phyloP scores from a whole-genome alignment of 106 monocot species.

The Xerophyta viscosa region DNA sequence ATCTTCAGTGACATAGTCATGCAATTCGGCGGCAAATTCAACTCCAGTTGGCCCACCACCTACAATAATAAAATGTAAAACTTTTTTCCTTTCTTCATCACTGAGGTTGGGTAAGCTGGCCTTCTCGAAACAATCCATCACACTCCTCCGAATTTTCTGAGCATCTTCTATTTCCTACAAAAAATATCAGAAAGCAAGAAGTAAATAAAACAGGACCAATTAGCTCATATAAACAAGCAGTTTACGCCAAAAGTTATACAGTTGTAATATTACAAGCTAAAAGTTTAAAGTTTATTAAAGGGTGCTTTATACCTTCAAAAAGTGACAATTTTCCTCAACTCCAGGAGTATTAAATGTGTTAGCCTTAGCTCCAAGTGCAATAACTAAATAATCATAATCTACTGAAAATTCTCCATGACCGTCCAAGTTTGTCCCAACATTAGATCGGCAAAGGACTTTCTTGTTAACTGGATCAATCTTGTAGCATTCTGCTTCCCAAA shows the following conservation, averaged over 20 bases:
- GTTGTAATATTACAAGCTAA: too few relatives aligned
- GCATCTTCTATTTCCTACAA: slow-evolving; percentile 90
- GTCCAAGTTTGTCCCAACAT: slow-evolving; percentile 59
- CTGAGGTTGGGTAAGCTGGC: slow-evolving; percentile 59
- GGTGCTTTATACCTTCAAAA: slow-evolving; percentile 59
- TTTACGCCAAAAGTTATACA: too few relatives aligned
- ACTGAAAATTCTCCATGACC: slow-evolving; percentile 86
- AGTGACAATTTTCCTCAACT: slow-evolving; percentile 80
- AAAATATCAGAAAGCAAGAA: too few relatives aligned
- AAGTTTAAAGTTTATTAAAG: background rate
- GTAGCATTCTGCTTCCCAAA: slow-evolving; percentile 88
- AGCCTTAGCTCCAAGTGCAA: slow-evolving; percentile 71
- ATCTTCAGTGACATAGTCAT: slow-evolving; percentile 77
- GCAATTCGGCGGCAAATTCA: slow-evolving; percentile 85
- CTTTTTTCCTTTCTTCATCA: slow-evolving; percentile 66
- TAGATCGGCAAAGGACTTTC: slow-evolving; percentile 52
- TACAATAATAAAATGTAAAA: slow-evolving; percentile 74
- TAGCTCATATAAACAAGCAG: too few relatives aligned
- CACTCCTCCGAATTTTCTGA: slow-evolving; percentile 61
- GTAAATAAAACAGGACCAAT: too few relatives aligned
- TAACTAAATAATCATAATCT: slow-evolving; percentile 83
- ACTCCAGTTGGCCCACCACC: slow-evolving; percentile 94
- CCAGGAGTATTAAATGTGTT: slow-evolving; percentile 99
- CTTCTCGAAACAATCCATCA: slow-evolving; percentile 75
- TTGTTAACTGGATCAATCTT: slow-evolving; percentile 75